Conservation (phyloP, 768 basidiomycete genomes). For the Lyophyllum shimeji region DNA sequence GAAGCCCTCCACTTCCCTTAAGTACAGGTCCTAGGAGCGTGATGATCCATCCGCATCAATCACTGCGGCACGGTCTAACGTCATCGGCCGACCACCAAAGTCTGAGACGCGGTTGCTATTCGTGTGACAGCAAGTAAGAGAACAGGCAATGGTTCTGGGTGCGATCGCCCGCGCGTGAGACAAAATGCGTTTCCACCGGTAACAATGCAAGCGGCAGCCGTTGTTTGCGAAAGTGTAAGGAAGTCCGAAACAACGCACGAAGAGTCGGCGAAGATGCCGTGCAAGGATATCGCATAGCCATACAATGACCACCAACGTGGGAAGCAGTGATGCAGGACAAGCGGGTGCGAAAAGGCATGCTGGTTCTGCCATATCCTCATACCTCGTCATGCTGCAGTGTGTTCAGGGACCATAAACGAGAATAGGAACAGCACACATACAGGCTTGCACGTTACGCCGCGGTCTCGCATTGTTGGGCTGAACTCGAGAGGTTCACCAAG, state of each 20-base stretch:
- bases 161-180: not conserved
- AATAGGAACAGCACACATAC: no score
- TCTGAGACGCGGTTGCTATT: not conserved
- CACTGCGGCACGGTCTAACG: not conserved
- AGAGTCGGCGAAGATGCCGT: no score
- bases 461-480: no score
- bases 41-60: not conserved
- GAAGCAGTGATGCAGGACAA: not conserved
- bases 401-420: not conserved
- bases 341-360: no score
- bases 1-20: not conserved
- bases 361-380: no score
- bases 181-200: not conserved
- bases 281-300: not conserved
- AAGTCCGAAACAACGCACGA: not conserved
- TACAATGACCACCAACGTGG: not conserved
- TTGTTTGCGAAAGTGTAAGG: not conserved
- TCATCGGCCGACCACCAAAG: not conserved
- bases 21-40: not conserved
- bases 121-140: not conserved
- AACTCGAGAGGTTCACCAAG: no score
- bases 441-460: no score
- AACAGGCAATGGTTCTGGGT: no score
- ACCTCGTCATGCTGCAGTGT: not conserved
- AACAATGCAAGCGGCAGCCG: not conserved